Evolutionary conservation across 1,139 yeast genomes (phyloP).

Genomic region (Diutina mesorugosa): DNA sequence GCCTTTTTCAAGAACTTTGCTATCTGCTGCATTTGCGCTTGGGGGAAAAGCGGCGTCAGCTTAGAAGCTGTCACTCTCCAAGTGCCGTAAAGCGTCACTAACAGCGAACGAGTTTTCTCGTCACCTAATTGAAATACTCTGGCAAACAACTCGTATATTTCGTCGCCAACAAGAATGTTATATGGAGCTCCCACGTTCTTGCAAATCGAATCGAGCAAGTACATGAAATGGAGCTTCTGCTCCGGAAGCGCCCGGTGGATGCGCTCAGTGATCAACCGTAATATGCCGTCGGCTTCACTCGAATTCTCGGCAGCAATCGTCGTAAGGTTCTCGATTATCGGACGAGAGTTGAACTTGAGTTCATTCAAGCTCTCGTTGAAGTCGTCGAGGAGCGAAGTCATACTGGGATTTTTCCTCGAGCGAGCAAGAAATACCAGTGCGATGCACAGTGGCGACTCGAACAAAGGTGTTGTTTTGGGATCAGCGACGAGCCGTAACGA

Average conservation of each 20-base stretch:
- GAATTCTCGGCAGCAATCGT: slow-evolving; percentile 76
- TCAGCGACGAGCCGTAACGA: too few species aligned
- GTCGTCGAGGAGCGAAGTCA: slow-evolving; percentile 25
- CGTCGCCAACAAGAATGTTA: slow-evolving; percentile 57
- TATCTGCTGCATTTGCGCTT: slow-evolving; percentile 56
- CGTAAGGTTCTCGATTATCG: slow-evolving; percentile 81
- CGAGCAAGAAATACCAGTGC: background rate
- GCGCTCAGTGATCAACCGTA: slow-evolving; percentile 56
- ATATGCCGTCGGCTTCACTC: slow-evolving; percentile 63
- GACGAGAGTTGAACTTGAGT: slow-evolving; percentile 79
- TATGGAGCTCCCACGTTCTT: slow-evolving; percentile 87
- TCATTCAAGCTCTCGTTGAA: slow-evolving; percentile 58
- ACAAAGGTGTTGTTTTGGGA: too few species aligned
- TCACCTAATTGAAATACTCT: slow-evolving; percentile 68
- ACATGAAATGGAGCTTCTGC: slow-evolving; percentile 73
- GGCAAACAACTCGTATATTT: slow-evolving; percentile 55
- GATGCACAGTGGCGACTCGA: background rate
- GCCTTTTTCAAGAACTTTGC: slow-evolving; percentile 55
- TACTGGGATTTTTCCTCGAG: background rate
- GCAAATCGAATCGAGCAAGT: slow-evolving; percentile 84
- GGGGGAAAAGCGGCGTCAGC: slow-evolving; percentile 60
- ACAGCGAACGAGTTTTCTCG: slow-evolving; percentile 59
- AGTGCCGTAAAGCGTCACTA: slow-evolving; percentile 69
- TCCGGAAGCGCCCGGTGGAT: slow-evolving; percentile 48
- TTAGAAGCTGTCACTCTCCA: slow-evolving; percentile 57